Evolutionary conservation across 2,329 filamentous ascomycete genomes (phyloP), one percentile per base, ranked within the genome.

Genomic region (Diaporthe longicolla): DNA sequence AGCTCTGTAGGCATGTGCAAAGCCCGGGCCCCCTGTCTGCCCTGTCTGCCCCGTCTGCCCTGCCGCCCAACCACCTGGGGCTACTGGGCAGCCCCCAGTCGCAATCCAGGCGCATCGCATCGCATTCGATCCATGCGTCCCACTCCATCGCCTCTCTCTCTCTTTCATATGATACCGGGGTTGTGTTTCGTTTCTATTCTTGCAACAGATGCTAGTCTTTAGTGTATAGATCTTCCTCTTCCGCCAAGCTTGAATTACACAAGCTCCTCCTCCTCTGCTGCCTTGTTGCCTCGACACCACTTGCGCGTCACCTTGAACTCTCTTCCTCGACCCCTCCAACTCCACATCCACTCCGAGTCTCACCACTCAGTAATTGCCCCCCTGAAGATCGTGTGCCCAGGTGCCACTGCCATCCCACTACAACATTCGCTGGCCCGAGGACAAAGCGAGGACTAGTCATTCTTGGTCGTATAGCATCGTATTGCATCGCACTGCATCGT

Each of bases 221-320:
- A 68, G 63, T 61, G 17, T 52, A 37, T 71, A 54, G 24, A 50
- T 48, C 50, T 55, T 45, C 54, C 40, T 35, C 17, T 17, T 32
- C 45, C 50, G 70, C 57, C 70, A 63, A 71, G 70, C 52, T 70
- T 70, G 24, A 48, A 48, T n/a, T 32, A 35, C 40, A 52, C 13
- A 61, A 61, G 43, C 69, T 68, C 15, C 13, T 57, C 50, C 40
- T 57, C 50, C 40, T 52, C 15, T 13, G n/a, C n/a, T 54, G 48
- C 70, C 50, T 43, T 13, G 29, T 17, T 43, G 48, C 70, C 50
- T 72, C 70, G 70, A 58, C 35, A 50, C 40, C 72, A 40, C 45
- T 43, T 45, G 73, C 76, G 52, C 73, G 74, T 52, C 75, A 84
- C 84, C 45, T 43, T n/a, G 21, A 43, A 57, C 40, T 43, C 48